Conservation (phyloP, 106 monocot species). For the Dendrobium nobile region DNA sequence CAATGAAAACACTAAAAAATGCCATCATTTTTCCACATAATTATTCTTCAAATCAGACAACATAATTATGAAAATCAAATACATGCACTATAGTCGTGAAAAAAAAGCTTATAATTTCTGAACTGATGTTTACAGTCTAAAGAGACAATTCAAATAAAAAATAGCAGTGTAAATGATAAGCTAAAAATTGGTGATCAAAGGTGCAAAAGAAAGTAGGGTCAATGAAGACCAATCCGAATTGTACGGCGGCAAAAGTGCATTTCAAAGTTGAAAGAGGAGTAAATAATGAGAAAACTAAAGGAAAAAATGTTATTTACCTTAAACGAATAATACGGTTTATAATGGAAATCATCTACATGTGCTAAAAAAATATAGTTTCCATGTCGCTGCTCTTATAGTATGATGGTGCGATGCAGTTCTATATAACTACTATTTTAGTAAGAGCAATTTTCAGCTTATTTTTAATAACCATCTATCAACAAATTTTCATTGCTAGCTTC, state of each 20-base stretch:
- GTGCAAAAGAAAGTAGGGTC: no score
- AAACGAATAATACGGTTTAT: not conserved
- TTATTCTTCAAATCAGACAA: not conserved
- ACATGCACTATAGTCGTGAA: not conserved
- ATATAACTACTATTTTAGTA: not conserved
- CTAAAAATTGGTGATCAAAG: not conserved
- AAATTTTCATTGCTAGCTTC: not conserved
- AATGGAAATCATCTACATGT: not conserved
- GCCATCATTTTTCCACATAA: not conserved
- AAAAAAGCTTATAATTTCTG: not conserved
- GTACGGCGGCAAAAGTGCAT: not conserved
- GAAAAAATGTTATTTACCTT: not conserved
- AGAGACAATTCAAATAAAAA: not conserved
- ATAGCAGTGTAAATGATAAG: not conserved
- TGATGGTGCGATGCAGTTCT: not conserved
- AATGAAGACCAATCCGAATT: not conserved
- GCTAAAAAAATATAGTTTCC: not conserved
- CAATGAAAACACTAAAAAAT: not conserved
- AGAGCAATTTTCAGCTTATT: not conserved
- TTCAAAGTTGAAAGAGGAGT: not conserved
- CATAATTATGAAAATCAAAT: not conserved
- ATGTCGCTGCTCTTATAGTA: not conserved
- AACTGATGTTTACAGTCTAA: not conserved
- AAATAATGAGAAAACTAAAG: not conserved
- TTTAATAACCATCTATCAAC: not conserved